Evolutionary conservation across 306 rosid genomes (phyloP), one percentile per base, ranked within the genome.

Genomic region (Ormosia emarginata): DNA sequence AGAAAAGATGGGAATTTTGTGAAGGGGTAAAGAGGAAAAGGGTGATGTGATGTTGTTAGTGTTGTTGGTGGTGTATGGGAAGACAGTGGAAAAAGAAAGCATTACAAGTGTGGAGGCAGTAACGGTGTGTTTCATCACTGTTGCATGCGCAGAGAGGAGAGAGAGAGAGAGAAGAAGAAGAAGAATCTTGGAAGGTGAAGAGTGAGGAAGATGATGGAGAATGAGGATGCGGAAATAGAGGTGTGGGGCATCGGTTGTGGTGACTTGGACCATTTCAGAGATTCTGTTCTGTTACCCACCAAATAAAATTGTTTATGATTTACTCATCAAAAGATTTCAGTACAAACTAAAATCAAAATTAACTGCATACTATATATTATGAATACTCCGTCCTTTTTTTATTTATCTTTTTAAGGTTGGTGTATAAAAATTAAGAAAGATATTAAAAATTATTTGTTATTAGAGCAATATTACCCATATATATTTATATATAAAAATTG

Each of bases 221-320:
- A 40, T 9, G 4, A 29, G 13, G 52, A 11, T 67, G 79, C 82
- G 75, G 37, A 59, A 74, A 66, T 58, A 29, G 81, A 40, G 44
- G 39, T 1, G 39, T 72, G 59, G 46, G 59, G 55, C 53, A 17
- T 50, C 52, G 58, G 82, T 71, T 37, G 50, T 50, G 44, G 56
- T 33, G n/a, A 53, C 17, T 58, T 75, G 70, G 87, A 80, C 81
- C 75, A 69, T 74, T 80, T 79, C 87, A 77, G 82, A 83, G 67
- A 76, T 61, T 79, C 74, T 24, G 24, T 24, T 24, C 24, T 24
- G 24, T 24, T 24, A 24, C 24, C 1, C 24, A 24, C 1, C 24
- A 24, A 24, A 24, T 24, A 24, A 24, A 24, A 24, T 24, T 24
- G 24, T 24, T 24, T 24, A 24, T 24, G 24, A 24, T 24, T 24